These are phyloP conservation scores for barley (Hordeum vulgare) DNA, from an alignment of 176 grass and related monocot species.

Conservation along the genomic window MorexV3_pseudomolecules_assembly NC_058523.1:138085231-138085730, in stretches of 20 bases:
- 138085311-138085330: no score
- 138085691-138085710: no score
- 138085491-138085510: conserved; percentile 42
- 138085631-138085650: no score
- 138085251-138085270: no score
- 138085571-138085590: conserved; percentile 27
- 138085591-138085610: conserved; percentile 31
- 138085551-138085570: conserved; percentile 58
- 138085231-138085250: no score
- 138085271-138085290: no score
- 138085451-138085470: conserved; percentile 45
- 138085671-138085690: no score
- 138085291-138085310: no score
- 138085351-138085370: conserved; percentile 70
- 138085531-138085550: conserved; percentile 64
- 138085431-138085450: conserved; percentile 34
- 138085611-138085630: background rate
- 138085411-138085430: conserved; percentile 49
- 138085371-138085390: conserved; percentile 79
- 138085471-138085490: conserved; percentile 55
- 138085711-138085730: no score
- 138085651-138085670: no score
- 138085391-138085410: conserved; percentile 66
- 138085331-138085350: conserved; percentile 36
- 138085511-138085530: conserved; percentile 76